Conservation (phyloP, 495 filamentous ascomycete species). For the Oleoguttula mirabilis region DNA sequence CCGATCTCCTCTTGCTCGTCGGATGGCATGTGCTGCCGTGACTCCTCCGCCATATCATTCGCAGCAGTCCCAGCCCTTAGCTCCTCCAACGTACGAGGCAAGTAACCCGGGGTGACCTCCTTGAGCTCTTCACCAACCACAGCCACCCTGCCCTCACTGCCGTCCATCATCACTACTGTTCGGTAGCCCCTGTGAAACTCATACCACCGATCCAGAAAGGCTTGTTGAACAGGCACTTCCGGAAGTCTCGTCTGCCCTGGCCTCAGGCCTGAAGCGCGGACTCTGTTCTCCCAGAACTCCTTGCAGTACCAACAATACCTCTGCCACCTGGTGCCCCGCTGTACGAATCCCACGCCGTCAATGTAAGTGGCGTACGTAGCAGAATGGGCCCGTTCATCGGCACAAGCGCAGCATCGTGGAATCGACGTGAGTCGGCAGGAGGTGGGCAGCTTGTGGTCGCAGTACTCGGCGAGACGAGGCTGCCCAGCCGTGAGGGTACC, state of each 20-base stretch:
- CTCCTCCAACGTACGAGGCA: slow-evolving; percentile 32
- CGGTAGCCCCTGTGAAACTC: slow-evolving; percentile 34
- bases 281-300: slow-evolving; percentile 35
- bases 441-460: slow-evolving; percentile 35
- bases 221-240: slow-evolving; percentile 31
- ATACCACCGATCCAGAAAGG: slow-evolving; percentile 33
- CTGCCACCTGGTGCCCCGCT: slow-evolving; percentile 33
- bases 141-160: slow-evolving; percentile 28
- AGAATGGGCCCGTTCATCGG: slow-evolving; percentile 31
- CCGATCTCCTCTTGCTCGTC: slow-evolving; percentile 14
- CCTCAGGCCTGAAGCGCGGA: slow-evolving; percentile 23
- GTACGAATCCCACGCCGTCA: slow-evolving; percentile 35
- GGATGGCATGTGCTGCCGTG: neutral
- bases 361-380: slow-evolving; percentile 31
- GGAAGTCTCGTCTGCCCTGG: slow-evolving; percentile 30
- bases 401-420: slow-evolving; percentile 34
- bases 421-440: slow-evolving; percentile 34
- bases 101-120: slow-evolving; percentile 32
- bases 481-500: slow-evolving; percentile 32
- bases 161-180: slow-evolving; percentile 26
- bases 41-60: neutral
- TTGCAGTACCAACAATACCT: slow-evolving; percentile 38
- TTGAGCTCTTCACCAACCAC: slow-evolving; percentile 31
- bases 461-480: slow-evolving; percentile 29
- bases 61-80: slow-evolving; percentile 19